phyloP scores from a whole-genome alignment of 2,329 filamentous ascomycete genomes.

The Colletotrichum sp. region DNA sequence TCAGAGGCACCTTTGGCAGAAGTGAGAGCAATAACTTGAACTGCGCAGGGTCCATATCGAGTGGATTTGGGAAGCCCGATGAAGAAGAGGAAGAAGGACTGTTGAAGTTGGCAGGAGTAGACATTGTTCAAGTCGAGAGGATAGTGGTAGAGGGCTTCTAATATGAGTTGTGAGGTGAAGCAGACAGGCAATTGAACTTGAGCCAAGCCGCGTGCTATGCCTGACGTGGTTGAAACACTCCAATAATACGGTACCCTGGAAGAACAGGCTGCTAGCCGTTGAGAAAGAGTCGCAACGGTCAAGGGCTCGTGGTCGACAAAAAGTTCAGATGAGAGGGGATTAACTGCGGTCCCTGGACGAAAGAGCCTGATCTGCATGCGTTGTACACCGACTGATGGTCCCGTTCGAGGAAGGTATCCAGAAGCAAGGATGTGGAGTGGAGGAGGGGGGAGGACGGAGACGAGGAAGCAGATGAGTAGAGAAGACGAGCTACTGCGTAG shows the following conservation, averaged over 20 bases:
- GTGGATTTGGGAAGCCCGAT: background rate
- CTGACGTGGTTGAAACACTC: conserved; percentile 15
- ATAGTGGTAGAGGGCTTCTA: background rate
- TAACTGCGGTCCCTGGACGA: background rate
- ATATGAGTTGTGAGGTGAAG: background rate
- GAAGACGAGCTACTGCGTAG: background rate
- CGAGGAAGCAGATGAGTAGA: background rate
- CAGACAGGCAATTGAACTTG: background rate
- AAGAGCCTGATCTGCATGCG: background rate
- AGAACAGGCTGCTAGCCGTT: background rate
- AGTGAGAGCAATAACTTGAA: conserved; percentile 31
- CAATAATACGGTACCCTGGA: background rate
- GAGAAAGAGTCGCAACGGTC: background rate
- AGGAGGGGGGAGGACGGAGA: background rate
- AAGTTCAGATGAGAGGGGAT: background rate
- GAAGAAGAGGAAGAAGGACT: background rate
- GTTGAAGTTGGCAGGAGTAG: background rate
- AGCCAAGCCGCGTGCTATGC: background rate
- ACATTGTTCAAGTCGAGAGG: background rate
- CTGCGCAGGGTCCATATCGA: conserved; percentile 17
- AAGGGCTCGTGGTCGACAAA: background rate
- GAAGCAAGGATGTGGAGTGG: background rate
- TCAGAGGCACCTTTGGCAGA: conserved; percentile 64
- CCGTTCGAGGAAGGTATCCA: background rate
- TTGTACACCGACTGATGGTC: background rate